phyloP scores from a whole-genome alignment of 2,329 filamentous ascomycete genomes.

The Leptodontidium sp. region DNA sequence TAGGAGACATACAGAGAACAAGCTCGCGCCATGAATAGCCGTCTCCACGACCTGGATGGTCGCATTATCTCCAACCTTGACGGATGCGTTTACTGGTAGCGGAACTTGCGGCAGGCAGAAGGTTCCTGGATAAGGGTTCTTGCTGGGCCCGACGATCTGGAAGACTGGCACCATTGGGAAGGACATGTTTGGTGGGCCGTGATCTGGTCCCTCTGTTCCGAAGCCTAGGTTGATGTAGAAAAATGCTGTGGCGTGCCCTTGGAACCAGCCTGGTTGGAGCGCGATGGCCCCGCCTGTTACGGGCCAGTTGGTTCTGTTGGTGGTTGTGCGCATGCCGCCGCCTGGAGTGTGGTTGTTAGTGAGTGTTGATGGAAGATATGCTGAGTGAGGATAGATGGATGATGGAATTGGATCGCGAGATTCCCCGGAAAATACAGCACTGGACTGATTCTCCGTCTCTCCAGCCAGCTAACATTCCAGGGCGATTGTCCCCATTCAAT shows the following conservation, averaged over 20 bases:
- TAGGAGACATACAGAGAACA: conserved; percentile 58
- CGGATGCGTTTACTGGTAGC: conserved; percentile 74
- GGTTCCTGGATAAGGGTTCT: conserved; percentile 84
- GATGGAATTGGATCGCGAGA: background rate
- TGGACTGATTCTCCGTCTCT: conserved; percentile 6
- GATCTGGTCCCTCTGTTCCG: conserved; percentile 69
- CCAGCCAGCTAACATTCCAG: background rate
- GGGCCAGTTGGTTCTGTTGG: conserved; percentile 93
- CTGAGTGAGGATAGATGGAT: background rate
- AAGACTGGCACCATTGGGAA: conserved; percentile 82
- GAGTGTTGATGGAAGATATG: background rate
- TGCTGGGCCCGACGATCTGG: conserved; percentile 82
- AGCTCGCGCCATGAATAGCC: conserved; percentile 81
- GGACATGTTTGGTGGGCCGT: conserved; percentile 86
- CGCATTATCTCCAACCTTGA: conserved; percentile 84
- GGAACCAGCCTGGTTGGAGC: conserved; percentile 96
- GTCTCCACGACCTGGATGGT: conserved; percentile 89
- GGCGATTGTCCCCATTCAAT: background rate
- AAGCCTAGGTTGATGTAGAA: conserved; percentile 93
- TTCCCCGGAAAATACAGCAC: conserved; percentile 1
- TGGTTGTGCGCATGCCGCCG: conserved; percentile 79
- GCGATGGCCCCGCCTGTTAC: conserved; percentile 85
- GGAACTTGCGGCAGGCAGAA: conserved; percentile 92
- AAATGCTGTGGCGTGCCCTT: conserved; percentile 81
- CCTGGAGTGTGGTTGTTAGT: conserved; percentile 59